Base-by-base conservation (phyloP, 495 filamentous ascomycete species). In the Corynascus novoguineensis region DNA sequence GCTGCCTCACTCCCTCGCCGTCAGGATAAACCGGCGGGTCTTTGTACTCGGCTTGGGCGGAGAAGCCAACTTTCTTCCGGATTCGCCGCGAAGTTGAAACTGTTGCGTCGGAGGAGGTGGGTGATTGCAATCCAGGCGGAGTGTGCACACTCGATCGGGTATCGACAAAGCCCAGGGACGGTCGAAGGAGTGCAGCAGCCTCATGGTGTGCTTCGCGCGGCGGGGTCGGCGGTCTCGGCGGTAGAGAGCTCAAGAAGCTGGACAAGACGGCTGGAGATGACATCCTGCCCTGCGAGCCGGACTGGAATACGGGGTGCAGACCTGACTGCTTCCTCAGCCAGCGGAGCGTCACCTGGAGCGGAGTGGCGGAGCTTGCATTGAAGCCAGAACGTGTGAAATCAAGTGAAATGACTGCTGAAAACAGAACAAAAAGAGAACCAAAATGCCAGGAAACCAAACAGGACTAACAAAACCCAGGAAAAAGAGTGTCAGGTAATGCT, bases 31-130 rank as follows among this genome's bases (percentile, higher is more conserved):
- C 68, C 6, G 79, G 78, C 41, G 81, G 72, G 48, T 86, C 84
- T 59, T 84, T 83, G 72, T 88, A 89, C 53, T 86, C 81, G 51
- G 84, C 81, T 72, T 83, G 82, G 58, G 83, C 83, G 14, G 86
- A 89, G 72, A 88, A 92, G 28, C 79, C 84, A 47, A 92, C 89
- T 61, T 78, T 81, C 72, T 96, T 97, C 57, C 71, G 62, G 9
- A 70, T 69, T 21, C 71, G 68, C 57, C 74, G 68, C 63, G 76
- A 72, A 71, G 80, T 75, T 59, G 84, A 79, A 69, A 83, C 67
- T 74, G 87, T 75, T 73, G 86, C 68, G 78, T 82, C 67, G 73
- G 85, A 81, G 53, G 64, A 66, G 31, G 61, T 63, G 15, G 74
- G 74, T 19, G 72, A 81, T 68, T 75, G 68, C 38, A 63, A 64